Percentiles rank a stretch among this genome's conserved stretches.
phyloP scores from a whole-genome alignment of 371 early-diverging fungal genomes.

The Mucor sp. region DNA sequence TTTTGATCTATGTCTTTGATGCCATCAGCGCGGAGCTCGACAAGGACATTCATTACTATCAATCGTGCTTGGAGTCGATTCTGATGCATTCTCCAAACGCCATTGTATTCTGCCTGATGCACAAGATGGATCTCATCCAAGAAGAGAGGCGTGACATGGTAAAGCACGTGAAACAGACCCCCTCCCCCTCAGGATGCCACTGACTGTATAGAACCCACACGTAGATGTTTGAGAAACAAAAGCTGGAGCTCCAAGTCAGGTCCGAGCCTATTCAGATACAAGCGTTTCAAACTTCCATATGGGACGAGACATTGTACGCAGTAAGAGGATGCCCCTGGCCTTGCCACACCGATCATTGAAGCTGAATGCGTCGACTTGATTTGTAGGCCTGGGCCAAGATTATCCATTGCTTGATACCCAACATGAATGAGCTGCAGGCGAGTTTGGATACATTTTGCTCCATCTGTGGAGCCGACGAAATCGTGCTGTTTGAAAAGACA shows the following conservation, averaged over 20 bases:
- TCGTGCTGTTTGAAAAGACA: conserved; percentile 90
- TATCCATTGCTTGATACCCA: conserved; percentile 91
- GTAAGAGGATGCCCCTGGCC: conserved; percentile 32
- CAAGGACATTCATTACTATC: conserved; percentile 89
- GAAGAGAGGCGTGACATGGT: conserved; percentile 73
- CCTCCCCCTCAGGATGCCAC: too few relatives aligned
- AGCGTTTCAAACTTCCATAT: conserved; percentile 90
- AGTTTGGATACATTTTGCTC: conserved; percentile 76
- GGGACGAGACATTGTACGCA: conserved; percentile 94
- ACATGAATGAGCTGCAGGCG: conserved; percentile 77
- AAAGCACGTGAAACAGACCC: neutral
- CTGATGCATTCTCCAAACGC: conserved; percentile 81
- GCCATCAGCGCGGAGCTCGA: conserved; percentile 88
- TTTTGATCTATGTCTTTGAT: conserved; percentile 96
- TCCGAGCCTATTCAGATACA: conserved; percentile 76
- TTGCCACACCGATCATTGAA: neutral
- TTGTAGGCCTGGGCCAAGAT: conserved; percentile 93
- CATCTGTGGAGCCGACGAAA: conserved; percentile 91
- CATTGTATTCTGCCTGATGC: conserved; percentile 90
- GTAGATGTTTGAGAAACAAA: conserved; percentile 71
- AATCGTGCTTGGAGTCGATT: conserved; percentile 86
- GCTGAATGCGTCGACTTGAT: neutral
- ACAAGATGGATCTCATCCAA: conserved; percentile 95
- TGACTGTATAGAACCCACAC: neutral
- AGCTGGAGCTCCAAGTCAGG: conserved; percentile 66